Conservation (phyloP, 306 rosid genomes). For the Parietaria judaica region DNA sequence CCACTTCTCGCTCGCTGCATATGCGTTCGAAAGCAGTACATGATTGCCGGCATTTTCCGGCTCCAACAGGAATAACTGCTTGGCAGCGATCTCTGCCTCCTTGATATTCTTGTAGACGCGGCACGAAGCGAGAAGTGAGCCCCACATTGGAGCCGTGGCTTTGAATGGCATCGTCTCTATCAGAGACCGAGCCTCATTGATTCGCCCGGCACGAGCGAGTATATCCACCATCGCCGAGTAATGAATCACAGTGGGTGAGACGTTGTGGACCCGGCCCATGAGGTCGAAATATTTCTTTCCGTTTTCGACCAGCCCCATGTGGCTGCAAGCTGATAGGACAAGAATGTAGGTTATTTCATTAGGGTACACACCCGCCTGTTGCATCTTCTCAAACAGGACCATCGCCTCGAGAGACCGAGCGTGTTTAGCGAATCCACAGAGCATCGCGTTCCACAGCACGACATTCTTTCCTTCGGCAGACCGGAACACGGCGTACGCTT, state of each 20-base stretch:
- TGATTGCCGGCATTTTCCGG: slow-evolving; percentile 85
- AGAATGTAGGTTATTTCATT: slow-evolving; percentile 63
- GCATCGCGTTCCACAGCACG: slow-evolving; percentile 75
- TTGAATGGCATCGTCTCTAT: slow-evolving; percentile 54
- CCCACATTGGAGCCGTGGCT: slow-evolving; percentile 77
- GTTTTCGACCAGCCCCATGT: slow-evolving; percentile 62
- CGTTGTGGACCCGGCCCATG: slow-evolving; percentile 45
- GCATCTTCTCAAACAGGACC: slow-evolving; percentile 88
- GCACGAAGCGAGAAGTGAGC: slow-evolving; percentile 81
- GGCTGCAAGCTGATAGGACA: slow-evolving; percentile 66
- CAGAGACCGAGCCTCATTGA: slow-evolving; percentile 45
- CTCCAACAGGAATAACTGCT: slow-evolving; percentile 60
- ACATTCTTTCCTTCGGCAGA: slow-evolving; percentile 37
- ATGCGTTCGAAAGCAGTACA: slow-evolving; percentile 60
- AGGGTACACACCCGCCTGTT: slow-evolving; percentile 52
- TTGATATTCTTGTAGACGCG: slow-evolving; percentile 48
- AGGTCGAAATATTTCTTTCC: slow-evolving; percentile 59
- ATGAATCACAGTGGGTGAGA: slow-evolving; percentile 62
- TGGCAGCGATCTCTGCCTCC: slow-evolving; percentile 71
- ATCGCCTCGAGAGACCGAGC: slow-evolving; percentile 52
- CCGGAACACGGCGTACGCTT: slow-evolving; percentile 56
- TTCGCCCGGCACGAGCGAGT: slow-evolving; percentile 63
- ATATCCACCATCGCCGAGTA: slow-evolving; percentile 75
- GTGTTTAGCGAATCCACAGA: slow-evolving; percentile 74
- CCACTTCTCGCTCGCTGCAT: slow-evolving; percentile 69